Evolutionary conservation across 257 asterid genomes (phyloP), one percentile per base, ranked within the genome.

Genomic region (Sherardia arvensis): DNA sequence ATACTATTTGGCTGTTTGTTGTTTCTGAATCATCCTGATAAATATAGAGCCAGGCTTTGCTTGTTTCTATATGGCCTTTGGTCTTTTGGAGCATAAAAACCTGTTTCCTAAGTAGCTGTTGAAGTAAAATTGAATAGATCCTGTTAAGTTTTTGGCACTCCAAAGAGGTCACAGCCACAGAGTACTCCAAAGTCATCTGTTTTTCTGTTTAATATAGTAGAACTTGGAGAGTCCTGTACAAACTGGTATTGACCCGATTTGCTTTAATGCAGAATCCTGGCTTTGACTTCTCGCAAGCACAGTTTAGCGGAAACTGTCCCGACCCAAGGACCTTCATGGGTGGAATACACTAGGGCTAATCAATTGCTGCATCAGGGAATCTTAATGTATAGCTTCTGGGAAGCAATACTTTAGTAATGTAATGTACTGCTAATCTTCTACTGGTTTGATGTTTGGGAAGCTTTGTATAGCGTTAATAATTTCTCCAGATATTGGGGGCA

Each of bases 271-370:
- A 88, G 96, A 85, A 88, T 75, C 95, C 96, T 10, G 96, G 91
- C 40, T 88, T 88, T 28, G 91, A 88, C 67, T 88, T 88, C 81
- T 85, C 96, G 5, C 95, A 88, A 74, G 96, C 96, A 17, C 95
- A 88, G 71, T 84, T 88, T 78, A 71, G 76, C 2, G 96, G 94
- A 54, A 76, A n/a, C 51, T 86, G 96, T 83, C 95, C 95, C 20
- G 95, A 88, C 69, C 95, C 95, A 1, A 84, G 75, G 73, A 85
- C 90, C 64, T 88, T 85, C 82, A 84, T 88, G 96, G 95, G 91
- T 38, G 95, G 96, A 60, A 72, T 88, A 55, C 75, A 65, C 66
- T 81, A 83, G 32, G 73, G 29, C 66, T 85, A 78, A 80, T 30
- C 26, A 1, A 28, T 48, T 20, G 29, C 28, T 28, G 28, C 12